phyloP scores from a whole-genome alignment of 2,329 filamentous ascomycete species.

The Diplodia scrobiculata region DNA sequence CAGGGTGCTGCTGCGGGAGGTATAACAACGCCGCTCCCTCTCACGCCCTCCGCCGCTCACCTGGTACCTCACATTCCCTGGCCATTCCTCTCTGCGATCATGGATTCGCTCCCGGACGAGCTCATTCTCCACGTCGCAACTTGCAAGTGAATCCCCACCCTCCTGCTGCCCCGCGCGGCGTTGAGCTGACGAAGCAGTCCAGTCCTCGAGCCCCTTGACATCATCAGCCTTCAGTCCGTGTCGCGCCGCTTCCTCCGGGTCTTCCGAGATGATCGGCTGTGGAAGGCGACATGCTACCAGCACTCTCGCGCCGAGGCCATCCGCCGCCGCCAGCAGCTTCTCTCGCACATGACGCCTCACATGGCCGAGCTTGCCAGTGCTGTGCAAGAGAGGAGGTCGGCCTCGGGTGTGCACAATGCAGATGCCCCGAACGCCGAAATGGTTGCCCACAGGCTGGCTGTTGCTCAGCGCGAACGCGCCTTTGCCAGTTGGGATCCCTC shows the following conservation, averaged over 20 bases:
- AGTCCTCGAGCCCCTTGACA: slow-evolving; percentile 66
- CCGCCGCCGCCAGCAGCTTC: slow-evolving; percentile 56
- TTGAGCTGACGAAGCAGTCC: slow-evolving; percentile 31
- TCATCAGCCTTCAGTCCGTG: slow-evolving; percentile 69
- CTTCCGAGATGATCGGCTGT: slow-evolving; percentile 73
- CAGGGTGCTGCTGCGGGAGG: not conserved
- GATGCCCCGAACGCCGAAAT: slow-evolving; percentile 39
- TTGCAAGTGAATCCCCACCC: slow-evolving; percentile 39
- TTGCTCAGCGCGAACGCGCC: slow-evolving; percentile 48
- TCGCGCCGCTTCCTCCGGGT: slow-evolving; percentile 67
- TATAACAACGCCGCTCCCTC: slow-evolving; percentile 19
- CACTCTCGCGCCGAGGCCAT: slow-evolving; percentile 66
- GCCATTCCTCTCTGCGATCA: not conserved
- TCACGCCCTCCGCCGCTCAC: not conserved
- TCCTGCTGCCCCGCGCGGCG: slow-evolving; percentile 11
- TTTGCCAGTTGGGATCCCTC: slow-evolving; percentile 82
- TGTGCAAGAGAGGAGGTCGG: slow-evolving; percentile 37
- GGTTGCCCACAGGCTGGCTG: slow-evolving; percentile 39
- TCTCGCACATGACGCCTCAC: slow-evolving; percentile 46
- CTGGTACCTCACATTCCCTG: not conserved
- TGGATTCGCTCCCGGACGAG: slow-evolving; percentile 41
- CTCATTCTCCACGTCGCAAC: slow-evolving; percentile 49
- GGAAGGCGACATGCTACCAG: slow-evolving; percentile 74
- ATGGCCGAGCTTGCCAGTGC: slow-evolving; percentile 49
- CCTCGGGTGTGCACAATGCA: slow-evolving; percentile 35